These are phyloP conservation scores for Effrenium voratum DNA, from an alignment of 73 alveolate genomes.

Conservation along the genomic window DNA sequence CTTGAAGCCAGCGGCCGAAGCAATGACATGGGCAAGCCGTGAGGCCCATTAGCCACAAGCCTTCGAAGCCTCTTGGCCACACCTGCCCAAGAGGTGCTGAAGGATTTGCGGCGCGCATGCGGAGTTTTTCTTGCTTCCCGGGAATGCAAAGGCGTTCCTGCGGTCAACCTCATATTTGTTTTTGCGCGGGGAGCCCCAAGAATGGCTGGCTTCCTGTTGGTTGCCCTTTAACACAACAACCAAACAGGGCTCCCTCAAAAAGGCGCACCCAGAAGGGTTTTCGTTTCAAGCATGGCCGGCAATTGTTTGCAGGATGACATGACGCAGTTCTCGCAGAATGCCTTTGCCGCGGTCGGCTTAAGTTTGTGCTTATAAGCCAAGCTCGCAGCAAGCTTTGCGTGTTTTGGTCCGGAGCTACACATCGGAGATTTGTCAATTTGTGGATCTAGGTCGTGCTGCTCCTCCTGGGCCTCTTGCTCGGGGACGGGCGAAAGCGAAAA, in stretches of 20 bases:
- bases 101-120: neutral
- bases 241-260: neutral
- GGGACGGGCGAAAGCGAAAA: conserved; percentile 4
- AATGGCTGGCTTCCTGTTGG: neutral
- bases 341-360: conserved; percentile 30
- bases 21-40: no score
- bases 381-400: neutral
- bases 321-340: conserved; percentile 87
- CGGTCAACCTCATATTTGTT: neutral
- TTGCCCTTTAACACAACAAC: neutral
- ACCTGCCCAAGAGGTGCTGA: conserved; percentile 70
- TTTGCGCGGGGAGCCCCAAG: no score
- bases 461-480: conserved; percentile 47
- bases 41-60: conserved; percentile 38
- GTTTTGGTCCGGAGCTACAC: neutral
- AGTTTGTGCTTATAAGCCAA: neutral
- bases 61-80: conserved; percentile 46
- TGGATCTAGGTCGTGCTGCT: conserved; percentile 59
- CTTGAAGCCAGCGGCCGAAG: no score
- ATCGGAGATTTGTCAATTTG: neutral
- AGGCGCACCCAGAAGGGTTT: neutral
- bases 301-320: conserved; percentile 49
- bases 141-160: neutral
- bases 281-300: neutral
- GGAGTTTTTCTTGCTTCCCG: neutral